Conservation (phyloP, 257 asterid genomes). For the Gardenia jasminoides region DNA sequence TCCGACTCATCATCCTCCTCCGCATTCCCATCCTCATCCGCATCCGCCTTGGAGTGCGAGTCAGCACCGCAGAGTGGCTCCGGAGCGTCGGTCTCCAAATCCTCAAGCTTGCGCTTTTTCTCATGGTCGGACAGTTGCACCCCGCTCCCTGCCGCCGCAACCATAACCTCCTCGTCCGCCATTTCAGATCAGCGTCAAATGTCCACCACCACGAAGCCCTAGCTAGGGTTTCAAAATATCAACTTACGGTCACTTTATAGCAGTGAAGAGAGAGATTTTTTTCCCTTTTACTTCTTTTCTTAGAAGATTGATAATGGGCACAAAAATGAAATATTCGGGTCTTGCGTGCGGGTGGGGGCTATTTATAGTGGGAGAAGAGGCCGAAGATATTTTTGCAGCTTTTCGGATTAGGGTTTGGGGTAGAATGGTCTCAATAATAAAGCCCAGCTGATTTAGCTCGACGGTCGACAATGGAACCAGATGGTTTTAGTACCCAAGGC, state of each 20-base stretch:
- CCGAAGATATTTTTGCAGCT: neutral
- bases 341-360: neutral
- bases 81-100: constrained; percentile 53
- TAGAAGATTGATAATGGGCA: neutral
- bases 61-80: constrained; percentile 34
- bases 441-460: neutral
- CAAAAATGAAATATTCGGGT: too few relatives aligned
- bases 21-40: constrained; percentile 27
- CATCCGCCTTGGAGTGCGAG: constrained; percentile 16
- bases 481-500: too few relatives aligned
- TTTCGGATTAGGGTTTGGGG: constrained; percentile 7
- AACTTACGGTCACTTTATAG: neutral
- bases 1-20: constrained; percentile 64
- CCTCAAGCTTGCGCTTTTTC: constrained; percentile 79
- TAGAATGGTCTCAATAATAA: neutral
- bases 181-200: constrained; percentile 15
- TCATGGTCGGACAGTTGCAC: constrained; percentile 44
- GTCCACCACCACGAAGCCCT: neutral
- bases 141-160: constrained; percentile 28
- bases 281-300: too few relatives aligned
- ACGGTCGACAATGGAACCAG: neutral
- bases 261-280: neutral
- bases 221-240: constrained; percentile 20
- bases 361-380: neutral
- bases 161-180: constrained; percentile 58